Percentiles rank a stretch among this genome's conserved stretches.
Conservation (phyloP, 768 basidiomycete genomes). For the Psilocybe tampanensis region DNA sequence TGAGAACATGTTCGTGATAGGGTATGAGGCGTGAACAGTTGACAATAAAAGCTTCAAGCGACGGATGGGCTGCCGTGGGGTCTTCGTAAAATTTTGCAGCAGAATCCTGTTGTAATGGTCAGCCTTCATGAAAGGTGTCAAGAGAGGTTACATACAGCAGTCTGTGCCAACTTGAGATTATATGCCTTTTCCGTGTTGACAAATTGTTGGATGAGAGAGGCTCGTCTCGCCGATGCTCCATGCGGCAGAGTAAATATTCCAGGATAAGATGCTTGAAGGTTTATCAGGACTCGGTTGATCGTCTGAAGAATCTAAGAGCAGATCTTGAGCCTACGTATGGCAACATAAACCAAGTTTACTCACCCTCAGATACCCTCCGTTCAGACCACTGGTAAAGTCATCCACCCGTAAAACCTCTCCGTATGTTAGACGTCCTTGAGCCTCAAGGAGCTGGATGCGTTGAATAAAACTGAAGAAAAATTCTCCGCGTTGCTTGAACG, state of each 20-base stretch:
- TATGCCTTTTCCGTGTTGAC: slow-evolving; percentile 35
- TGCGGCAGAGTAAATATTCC: slow-evolving; percentile 33
- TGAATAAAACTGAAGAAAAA: slow-evolving; percentile 38
- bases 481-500: slow-evolving; percentile 27
- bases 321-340: no score
- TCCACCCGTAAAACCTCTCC: slow-evolving; percentile 42
- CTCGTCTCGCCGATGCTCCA: slow-evolving; percentile 25
- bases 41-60: slow-evolving; percentile 29
- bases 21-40: slow-evolving; percentile 28
- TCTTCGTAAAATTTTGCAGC: slow-evolving; percentile 29
- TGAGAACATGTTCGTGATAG: slow-evolving; percentile 27
- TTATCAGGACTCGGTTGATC: slow-evolving; percentile 32
- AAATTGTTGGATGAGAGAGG: slow-evolving; percentile 31
- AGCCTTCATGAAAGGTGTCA: background rate
- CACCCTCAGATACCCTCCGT: slow-evolving; percentile 37
- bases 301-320: slow-evolving; percentile 40
- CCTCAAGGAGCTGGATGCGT: slow-evolving; percentile 34
- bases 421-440: slow-evolving; percentile 33
- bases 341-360: no score
- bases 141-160: slow-evolving; percentile 27
- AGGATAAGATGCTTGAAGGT: slow-evolving; percentile 38
- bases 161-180: slow-evolving; percentile 26
- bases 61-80: slow-evolving; percentile 15
- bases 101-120: slow-evolving; percentile 28
- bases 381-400: slow-evolving; percentile 34